Evolutionary conservation across 129 eudicot genomes (phyloP), one percentile per base, ranked within the genome.

Genomic region (Centaurea solstitialis): DNA sequence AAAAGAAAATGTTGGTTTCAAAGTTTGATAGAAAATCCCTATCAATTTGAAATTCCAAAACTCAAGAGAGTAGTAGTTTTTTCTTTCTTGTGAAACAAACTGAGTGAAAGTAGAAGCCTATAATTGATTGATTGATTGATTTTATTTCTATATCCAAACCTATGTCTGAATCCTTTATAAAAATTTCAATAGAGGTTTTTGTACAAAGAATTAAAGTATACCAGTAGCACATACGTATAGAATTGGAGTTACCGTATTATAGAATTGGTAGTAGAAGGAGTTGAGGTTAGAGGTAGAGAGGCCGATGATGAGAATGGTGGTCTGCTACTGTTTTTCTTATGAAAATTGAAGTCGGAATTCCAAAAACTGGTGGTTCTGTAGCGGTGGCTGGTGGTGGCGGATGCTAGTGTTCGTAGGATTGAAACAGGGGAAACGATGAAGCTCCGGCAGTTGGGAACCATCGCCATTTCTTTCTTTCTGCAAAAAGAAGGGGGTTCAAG

Each of bases 161-260:
- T n/a, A n/a, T n/a, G n/a, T n/a, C n/a, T n/a, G n/a, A n/a, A n/a
- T n/a, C n/a, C n/a, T n/a, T n/a, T n/a, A n/a, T n/a, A n/a, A n/a
- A n/a, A n/a, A n/a, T n/a, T n/a, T n/a, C n/a, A n/a, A n/a, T n/a
- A n/a, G n/a, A n/a, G n/a, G n/a, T n/a, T n/a, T n/a, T n/a, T n/a
- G n/a, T n/a, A n/a, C n/a, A n/a, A n/a, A n/a, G n/a, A n/a, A n/a
- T n/a, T n/a, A n/a, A n/a, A n/a, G n/a, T n/a, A n/a, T n/a, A n/a
- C n/a, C n/a, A n/a, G n/a, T n/a, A n/a, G n/a, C n/a, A n/a, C n/a
- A n/a, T n/a, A n/a, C n/a, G n/a, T n/a, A n/a, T n/a, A n/a, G n/a
- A n/a, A n/a, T n/a, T n/a, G 68, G 7, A 73, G 77, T 12, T 86
- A 90, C 95, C 92, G 76, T 77, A 74, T n/a, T n/a, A n/a, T 77